These are phyloP conservation scores for Thuidium tamariscinum DNA, from an alignment of 225 moss, liverwort and hornwort genomes.

Conservation along the genomic window DNA sequence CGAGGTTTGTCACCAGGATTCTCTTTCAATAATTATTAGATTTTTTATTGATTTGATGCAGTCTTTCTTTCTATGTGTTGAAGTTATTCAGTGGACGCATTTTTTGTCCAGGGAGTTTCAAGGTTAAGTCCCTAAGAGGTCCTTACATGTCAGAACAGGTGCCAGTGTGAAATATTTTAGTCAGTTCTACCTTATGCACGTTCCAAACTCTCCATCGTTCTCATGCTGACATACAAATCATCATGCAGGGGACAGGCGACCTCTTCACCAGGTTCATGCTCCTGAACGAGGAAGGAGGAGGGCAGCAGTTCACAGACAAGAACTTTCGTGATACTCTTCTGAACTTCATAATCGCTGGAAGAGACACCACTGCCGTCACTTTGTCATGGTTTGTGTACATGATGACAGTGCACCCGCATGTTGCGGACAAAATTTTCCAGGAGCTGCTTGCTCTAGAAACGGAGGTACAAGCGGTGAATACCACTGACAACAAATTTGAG, in stretches of 20 bases:
- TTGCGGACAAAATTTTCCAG: constrained; percentile 9
- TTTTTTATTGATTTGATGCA: neutral
- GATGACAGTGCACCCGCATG: constrained; percentile 15
- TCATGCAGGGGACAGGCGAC: constrained; percentile 10
- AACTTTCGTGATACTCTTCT: constrained; percentile 48
- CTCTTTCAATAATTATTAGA: no score
- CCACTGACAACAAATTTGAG: neutral
- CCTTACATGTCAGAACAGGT: no score
- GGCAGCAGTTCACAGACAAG: constrained; percentile 34
- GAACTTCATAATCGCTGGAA: constrained; percentile 12
- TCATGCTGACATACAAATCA: no score
- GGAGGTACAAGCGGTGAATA: neutral
- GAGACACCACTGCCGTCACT: constrained; percentile 60
- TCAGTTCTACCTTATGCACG: neutral
- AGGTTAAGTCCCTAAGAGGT: neutral
- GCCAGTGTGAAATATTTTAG: no score
- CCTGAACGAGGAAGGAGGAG: constrained; percentile 21
- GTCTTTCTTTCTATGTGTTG: neutral
- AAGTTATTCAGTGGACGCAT: neutral
- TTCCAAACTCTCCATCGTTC: neutral
- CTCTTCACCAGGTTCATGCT: constrained; percentile 3
- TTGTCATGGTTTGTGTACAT: constrained; percentile 53
- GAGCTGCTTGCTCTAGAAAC: constrained; percentile 38
- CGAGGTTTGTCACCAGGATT: no score
- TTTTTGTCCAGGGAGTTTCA: neutral